Conservation (phyloP, 371 early-diverging fungal species). For the Cokeromyces recurvatus region DNA sequence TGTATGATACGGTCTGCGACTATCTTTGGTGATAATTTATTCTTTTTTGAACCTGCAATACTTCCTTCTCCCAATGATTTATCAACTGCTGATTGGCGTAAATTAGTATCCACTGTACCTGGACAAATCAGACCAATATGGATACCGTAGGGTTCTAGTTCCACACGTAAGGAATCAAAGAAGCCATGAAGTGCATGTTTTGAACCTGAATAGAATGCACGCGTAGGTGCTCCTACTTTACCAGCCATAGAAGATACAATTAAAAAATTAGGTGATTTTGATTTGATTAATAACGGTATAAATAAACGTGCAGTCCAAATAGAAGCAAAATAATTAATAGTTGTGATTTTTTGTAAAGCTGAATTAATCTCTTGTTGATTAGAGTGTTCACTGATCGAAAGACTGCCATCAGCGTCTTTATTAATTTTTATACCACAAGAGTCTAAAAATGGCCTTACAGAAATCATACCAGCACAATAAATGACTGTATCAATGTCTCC, state of each 20-base stretch:
- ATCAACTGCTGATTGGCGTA: constrained; percentile 72
- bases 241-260: constrained; percentile 84
- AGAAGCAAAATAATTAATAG: constrained; percentile 65
- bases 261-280: constrained; percentile 55
- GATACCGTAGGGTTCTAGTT: constrained; percentile 53
- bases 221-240: constrained; percentile 75
- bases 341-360: constrained; percentile 44
- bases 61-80: constrained; percentile 6
- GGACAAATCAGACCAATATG: constrained; percentile 70
- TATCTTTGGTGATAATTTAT: constrained; percentile 51
- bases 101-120: constrained; percentile 73
- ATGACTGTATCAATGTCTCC: constrained; percentile 60
- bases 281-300: constrained; percentile 52
- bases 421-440: constrained; percentile 39
- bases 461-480: constrained; percentile 68
- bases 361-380: constrained; percentile 6
- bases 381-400: background rate
- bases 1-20: constrained; percentile 62
- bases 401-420: background rate
- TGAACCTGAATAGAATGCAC: constrained; percentile 75
- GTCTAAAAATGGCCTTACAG: constrained; percentile 54
- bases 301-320: constrained; percentile 56
- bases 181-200: constrained; percentile 86
- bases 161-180: constrained; percentile 81
- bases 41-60: constrained; percentile 54